phyloP scores from a whole-genome alignment of 768 basidiomycete species.

The Podaxis sp. region DNA sequence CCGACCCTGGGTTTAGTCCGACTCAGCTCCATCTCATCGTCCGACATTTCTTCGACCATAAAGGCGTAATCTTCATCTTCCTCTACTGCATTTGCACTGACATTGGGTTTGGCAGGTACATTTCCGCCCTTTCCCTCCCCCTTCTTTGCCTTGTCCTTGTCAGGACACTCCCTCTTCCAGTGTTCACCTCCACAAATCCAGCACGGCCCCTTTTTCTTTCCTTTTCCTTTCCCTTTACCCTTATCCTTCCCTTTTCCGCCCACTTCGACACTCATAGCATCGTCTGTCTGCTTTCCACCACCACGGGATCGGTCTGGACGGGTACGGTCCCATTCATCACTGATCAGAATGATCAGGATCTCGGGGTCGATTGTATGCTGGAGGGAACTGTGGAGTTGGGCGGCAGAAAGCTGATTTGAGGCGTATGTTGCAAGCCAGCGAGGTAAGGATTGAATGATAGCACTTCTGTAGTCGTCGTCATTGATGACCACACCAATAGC shows the following conservation, averaged over 20 bases:
- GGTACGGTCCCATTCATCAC: slow-evolving; percentile 26
- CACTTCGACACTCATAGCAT: slow-evolving; percentile 19
- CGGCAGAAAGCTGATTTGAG: slow-evolving; percentile 22
- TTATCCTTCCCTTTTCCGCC: slow-evolving; percentile 11
- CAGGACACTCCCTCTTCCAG: slow-evolving; percentile 22
- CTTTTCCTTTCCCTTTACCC: slow-evolving; percentile 12
- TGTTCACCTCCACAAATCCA: slow-evolving; percentile 30
- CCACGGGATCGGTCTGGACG: neutral
- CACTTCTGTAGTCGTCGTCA: slow-evolving; percentile 30
- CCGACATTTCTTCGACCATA: too few species aligned
- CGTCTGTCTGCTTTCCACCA: slow-evolving; percentile 18
- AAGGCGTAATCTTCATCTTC: too few species aligned
- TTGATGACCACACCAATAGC: slow-evolving; percentile 28
- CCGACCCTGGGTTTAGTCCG: too few species aligned
- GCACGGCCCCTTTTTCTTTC: slow-evolving; percentile 16
- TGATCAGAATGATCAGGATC: slow-evolving; percentile 22
- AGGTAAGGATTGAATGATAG: slow-evolving; percentile 30
- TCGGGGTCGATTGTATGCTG: slow-evolving; percentile 19
- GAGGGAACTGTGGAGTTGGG: slow-evolving; percentile 10
- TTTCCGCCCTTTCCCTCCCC: slow-evolving; percentile 4
- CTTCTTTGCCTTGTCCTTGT: slow-evolving; percentile 17
- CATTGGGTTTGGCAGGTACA: neutral
- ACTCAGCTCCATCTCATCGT: too few species aligned
- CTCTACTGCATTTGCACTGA: neutral
- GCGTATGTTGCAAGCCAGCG: slow-evolving; percentile 25